Evolutionary conservation across 2,329 filamentous ascomycete genomes (phyloP).

Genomic region (Fusarium sp.): DNA sequence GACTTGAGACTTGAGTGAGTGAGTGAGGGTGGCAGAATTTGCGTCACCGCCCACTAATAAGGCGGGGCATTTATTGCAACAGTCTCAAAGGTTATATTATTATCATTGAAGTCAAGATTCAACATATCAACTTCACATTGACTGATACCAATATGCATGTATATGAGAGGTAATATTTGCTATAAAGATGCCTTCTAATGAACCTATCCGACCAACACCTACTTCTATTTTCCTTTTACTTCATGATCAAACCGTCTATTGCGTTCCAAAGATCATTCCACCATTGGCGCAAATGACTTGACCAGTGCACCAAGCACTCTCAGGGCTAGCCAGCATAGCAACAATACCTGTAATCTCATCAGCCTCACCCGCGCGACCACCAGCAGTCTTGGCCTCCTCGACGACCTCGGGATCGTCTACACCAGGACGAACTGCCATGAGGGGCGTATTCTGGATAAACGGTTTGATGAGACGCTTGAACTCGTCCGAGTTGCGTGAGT

Average conservation of each 20-base stretch:
- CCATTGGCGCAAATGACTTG: constrained; percentile 46
- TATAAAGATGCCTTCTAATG: constrained; percentile 19
- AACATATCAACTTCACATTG: not conserved
- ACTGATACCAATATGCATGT: not conserved
- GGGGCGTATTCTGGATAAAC: constrained; percentile 44
- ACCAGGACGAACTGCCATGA: constrained; percentile 41
- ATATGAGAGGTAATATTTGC: not conserved
- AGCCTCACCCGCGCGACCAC: constrained; percentile 43
- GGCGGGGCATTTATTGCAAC: constrained; percentile 40
- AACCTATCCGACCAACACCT: constrained; percentile 3
- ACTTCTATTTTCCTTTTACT: constrained; percentile 10
- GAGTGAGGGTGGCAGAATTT: constrained; percentile 43
- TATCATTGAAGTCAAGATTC: not conserved
- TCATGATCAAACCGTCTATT: constrained; percentile 24
- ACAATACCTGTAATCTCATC: constrained; percentile 42
- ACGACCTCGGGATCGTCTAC: constrained; percentile 41
- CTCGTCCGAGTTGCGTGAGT: constrained; percentile 48
- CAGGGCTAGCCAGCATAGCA: constrained; percentile 41
- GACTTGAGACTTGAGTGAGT: constrained; percentile 18
- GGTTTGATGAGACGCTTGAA: constrained; percentile 45
- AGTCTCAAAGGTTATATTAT: not conserved
- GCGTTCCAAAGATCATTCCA: constrained; percentile 45
- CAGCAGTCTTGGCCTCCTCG: constrained; percentile 43
- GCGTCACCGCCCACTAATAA: constrained; percentile 41
- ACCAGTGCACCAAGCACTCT: constrained; percentile 44